Evolutionary conservation across 192 early-diverging fungal genomes (phyloP).

Genomic region (Entrophospora sp.): DNA sequence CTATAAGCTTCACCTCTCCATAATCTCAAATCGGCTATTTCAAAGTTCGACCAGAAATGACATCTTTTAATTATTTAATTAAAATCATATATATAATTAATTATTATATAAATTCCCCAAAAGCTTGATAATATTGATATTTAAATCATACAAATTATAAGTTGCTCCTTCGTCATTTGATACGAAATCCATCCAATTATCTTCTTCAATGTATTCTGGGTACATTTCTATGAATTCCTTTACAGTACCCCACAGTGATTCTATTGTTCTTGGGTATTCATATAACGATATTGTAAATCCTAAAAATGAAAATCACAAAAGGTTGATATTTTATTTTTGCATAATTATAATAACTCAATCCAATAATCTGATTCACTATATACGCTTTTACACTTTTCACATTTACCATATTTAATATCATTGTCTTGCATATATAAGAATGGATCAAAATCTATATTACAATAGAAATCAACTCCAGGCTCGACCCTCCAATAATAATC

Average conservation of each 20-base stretch:
- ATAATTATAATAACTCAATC: too few relatives aligned
- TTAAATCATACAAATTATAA: slow-evolving; percentile 44
- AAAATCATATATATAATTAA: neutral
- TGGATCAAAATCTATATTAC: slow-evolving; percentile 77
- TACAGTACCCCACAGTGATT: slow-evolving; percentile 61
- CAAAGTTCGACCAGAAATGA: slow-evolving; percentile 90
- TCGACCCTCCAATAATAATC: slow-evolving; percentile 90
- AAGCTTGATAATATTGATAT: too few relatives aligned
- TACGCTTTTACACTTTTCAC: too few relatives aligned
- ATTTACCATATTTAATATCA: slow-evolving; percentile 67
- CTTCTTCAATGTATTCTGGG: slow-evolving; percentile 39
- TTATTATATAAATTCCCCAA: too few relatives aligned
- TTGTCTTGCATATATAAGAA: slow-evolving; percentile 71
- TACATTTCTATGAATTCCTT: slow-evolving; percentile 42
- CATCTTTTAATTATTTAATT: slow-evolving; percentile 27
- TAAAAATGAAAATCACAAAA: slow-evolving; percentile 3
- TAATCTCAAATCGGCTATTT: slow-evolving; percentile 56
- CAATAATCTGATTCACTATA: too few relatives aligned
- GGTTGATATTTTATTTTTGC: too few relatives aligned
- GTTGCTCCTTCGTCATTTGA: slow-evolving; percentile 43
- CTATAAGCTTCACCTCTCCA: slow-evolving; percentile 62
- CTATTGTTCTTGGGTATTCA: slow-evolving; percentile 63
- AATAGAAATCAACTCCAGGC: slow-evolving; percentile 71
- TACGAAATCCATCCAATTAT: slow-evolving; percentile 42
- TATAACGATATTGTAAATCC: slow-evolving; percentile 66